Base-by-base conservation (phyloP, 192 early-diverging fungal species). In the Coemansia sp. region DNA sequence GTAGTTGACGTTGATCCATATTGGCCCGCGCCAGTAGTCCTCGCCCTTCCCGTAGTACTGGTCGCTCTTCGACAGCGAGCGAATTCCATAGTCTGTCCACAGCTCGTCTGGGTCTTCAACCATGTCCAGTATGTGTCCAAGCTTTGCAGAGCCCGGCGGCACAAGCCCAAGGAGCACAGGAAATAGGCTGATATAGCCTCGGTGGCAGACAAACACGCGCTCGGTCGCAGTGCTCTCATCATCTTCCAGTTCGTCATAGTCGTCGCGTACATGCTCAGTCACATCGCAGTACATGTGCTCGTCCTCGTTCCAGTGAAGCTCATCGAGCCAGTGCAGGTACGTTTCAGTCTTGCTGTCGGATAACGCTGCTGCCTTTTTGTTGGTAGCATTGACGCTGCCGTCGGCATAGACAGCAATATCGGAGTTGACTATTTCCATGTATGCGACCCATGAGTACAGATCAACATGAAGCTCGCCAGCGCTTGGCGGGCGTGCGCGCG, bases 1-100 rank as follows among this genome's bases (percentile, higher is more conserved):
- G 69, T 96, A 98, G 73, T 96, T 94, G 58, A 93, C 79, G 62
- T 95, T 95, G 59, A 95, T 86, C 96, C 96, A 98, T 34, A 95
- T 87, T 1, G 93, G 91, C 3, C 94, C 96, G 59, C 90, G 85
- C 96, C 94, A 98, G 75, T 98, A 98, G 72, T 94, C 91, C 74
- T 98, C 96, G 61, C 87, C 92, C 4, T 87, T 88, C 3, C 88
- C 88, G 67, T 86, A 95, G 46, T 76, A 88, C 29, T 71, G 64
- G 67, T 90, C 86, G 20, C 70, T 71, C 23, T 71, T 82, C 0
- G 89, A 89, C 43, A 92, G 58, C 38, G 89, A 91, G 19, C 89
- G 85, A 22, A 91, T 62, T 33, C 91, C 91, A 68, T 83, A 87
- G 32, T 85, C 85, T 5, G 93, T 87, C 95, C 95, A 98, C 42